Evolutionary conservation across 495 filamentous ascomycete species (phyloP).

Genomic region (Penicillium waksmanii): DNA sequence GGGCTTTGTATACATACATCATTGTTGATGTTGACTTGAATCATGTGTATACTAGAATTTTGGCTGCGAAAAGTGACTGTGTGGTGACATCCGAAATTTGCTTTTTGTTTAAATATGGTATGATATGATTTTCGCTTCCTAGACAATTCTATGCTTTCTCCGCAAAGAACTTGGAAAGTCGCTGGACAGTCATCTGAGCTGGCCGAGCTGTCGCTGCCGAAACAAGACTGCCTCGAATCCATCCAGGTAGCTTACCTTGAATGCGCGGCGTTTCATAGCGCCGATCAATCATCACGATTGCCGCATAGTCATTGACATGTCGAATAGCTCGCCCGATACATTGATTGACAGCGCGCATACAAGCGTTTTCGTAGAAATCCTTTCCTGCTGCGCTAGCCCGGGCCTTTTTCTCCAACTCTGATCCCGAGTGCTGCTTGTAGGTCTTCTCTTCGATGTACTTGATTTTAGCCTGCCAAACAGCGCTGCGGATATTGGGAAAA

Average conservation of each 20-base stretch:
- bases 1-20: no score
- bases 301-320: conserved; percentile 85
- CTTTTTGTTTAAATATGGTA: no score
- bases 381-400: conserved; percentile 66
- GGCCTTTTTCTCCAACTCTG: conserved; percentile 38
- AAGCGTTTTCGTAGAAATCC: conserved; percentile 93
- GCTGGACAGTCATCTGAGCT: conserved; percentile 32
- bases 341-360: conserved; percentile 97
- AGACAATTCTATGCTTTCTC: conserved; percentile 8
- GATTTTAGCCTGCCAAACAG: conserved; percentile 90
- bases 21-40: no score
- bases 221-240: conserved; percentile 67
- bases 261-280: conserved; percentile 73
- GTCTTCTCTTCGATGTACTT: conserved; percentile 81
- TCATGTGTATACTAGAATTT: no score
- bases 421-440: conserved; percentile 41
- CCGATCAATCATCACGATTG: conserved; percentile 82
- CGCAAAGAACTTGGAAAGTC: conserved; percentile 43
- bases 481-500: conserved; percentile 87
- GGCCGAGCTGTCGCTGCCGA: conserved; percentile 26
- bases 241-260: conserved; percentile 78
- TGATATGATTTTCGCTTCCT: not conserved
- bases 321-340: conserved; percentile 91
- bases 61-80: no score
- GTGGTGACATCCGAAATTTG: no score